Conservation (phyloP, 2,329 filamentous ascomycete genomes). For the Didymella arachidicola region DNA sequence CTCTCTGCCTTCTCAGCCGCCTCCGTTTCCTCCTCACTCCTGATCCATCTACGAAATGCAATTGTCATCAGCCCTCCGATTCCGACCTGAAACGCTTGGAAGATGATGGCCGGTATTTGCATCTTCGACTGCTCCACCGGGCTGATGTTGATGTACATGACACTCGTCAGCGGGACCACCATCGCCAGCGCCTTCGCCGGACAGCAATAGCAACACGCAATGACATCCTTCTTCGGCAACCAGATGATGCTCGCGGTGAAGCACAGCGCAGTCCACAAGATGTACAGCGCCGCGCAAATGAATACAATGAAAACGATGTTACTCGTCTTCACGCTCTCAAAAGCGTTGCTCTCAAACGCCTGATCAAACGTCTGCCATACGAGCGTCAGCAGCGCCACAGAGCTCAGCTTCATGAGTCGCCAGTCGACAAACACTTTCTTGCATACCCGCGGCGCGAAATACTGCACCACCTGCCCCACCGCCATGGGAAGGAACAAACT, state of each 20-base stretch:
- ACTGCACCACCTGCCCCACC: slow-evolving; percentile 67
- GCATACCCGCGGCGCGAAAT: slow-evolving; percentile 62
- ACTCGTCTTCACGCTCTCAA: slow-evolving; percentile 64
- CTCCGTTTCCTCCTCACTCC: slow-evolving; percentile 63
- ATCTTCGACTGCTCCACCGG: slow-evolving; percentile 65
- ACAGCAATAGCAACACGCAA: slow-evolving; percentile 76
- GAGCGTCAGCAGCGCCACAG: slow-evolving; percentile 58
- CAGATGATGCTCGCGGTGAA: slow-evolving; percentile 62
- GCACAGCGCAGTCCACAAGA: slow-evolving; percentile 69
- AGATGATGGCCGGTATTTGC: slow-evolving; percentile 70
- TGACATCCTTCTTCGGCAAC: slow-evolving; percentile 67
- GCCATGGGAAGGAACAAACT: slow-evolving; percentile 71
- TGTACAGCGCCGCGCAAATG: slow-evolving; percentile 70
- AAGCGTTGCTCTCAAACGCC: slow-evolving; percentile 69
- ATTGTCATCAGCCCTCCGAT: slow-evolving; percentile 54
- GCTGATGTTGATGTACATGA: slow-evolving; percentile 70
- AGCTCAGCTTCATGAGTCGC: slow-evolving; percentile 56
- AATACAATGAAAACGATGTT: slow-evolving; percentile 73
- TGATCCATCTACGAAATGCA: slow-evolving; percentile 54
- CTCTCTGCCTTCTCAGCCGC: slow-evolving; percentile 30
- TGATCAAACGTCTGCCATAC: slow-evolving; percentile 73
- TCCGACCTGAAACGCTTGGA: slow-evolving; percentile 55
- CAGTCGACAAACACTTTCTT: slow-evolving; percentile 61
- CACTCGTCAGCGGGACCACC: slow-evolving; percentile 71
- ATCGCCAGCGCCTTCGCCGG: slow-evolving; percentile 76